These are phyloP conservation scores for Lachancea sp. DNA, from an alignment of 805 yeast species.

Conservation along the genomic window DNA sequence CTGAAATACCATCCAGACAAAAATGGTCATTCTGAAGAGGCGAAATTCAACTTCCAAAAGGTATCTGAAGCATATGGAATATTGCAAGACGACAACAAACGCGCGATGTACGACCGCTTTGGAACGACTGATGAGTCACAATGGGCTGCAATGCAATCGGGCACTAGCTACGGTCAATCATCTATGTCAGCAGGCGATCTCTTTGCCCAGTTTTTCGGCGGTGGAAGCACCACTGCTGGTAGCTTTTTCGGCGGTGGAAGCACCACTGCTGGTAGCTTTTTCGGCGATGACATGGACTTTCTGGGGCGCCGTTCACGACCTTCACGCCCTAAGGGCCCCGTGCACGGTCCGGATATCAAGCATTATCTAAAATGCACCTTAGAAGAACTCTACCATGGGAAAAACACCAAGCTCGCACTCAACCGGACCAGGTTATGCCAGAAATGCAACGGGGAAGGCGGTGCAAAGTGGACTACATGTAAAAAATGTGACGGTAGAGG, in stretches of 20 bases:
- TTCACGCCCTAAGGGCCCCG: conserved; percentile 1
- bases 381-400: conserved; percentile 54
- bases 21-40: conserved; percentile 43
- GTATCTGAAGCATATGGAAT: conserved; percentile 63
- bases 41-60: conserved; percentile 52
- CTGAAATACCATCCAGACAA: conserved; percentile 62
- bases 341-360: conserved; percentile 46
- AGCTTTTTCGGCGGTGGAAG: conserved; percentile 23
- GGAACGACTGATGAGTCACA: conserved; percentile 34
- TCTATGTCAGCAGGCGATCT: conserved; percentile 25
- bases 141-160: conserved; percentile 9
- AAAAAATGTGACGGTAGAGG: conserved; percentile 40
- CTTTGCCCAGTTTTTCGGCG: conserved; percentile 28
- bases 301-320: not conserved
- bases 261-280: conserved; percentile 5
- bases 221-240: conserved; percentile 7
- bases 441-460: conserved; percentile 50
- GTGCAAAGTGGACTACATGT: conserved; percentile 31
- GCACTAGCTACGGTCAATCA: conserved; percentile 7
- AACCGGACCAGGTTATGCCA: conserved; percentile 45
- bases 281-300: conserved; percentile 1
- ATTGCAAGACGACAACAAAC: conserved; percentile 41
- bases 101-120: conserved; percentile 46
- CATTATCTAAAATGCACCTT: conserved; percentile 49
- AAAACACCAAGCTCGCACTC: conserved; percentile 47